phyloP scores from a whole-genome alignment of 2,329 filamentous ascomycete genomes.

The Blastomyces percursus region DNA sequence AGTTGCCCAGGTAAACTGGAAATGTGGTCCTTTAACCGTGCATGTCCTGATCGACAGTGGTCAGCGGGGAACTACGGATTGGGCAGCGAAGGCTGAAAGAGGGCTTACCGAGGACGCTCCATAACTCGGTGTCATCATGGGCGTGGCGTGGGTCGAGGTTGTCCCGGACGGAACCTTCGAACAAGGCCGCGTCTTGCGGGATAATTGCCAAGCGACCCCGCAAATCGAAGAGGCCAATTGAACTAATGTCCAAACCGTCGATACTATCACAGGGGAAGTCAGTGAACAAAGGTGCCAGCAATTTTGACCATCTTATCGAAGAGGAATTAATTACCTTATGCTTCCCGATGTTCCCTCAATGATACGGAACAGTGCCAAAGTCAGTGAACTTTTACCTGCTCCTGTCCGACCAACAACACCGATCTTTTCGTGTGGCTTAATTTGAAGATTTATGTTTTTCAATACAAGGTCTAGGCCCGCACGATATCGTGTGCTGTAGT shows the following conservation, averaged over 20 bases:
- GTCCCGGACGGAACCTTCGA: slow-evolving; percentile 84
- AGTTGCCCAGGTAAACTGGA: slow-evolving; percentile 76
- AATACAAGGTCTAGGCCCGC: slow-evolving; percentile 81
- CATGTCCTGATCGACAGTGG: slow-evolving; percentile 56
- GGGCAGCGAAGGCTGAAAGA: neutral
- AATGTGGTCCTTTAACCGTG: slow-evolving; percentile 83
- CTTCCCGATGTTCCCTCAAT: slow-evolving; percentile 76
- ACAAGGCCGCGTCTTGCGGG: slow-evolving; percentile 91
- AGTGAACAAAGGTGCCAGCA: slow-evolving; percentile 3
- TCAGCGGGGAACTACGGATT: slow-evolving; percentile 24
- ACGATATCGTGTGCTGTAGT: slow-evolving; percentile 90
- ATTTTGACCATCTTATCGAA: neutral
- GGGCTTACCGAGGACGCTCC: slow-evolving; percentile 78
- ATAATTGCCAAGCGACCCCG: slow-evolving; percentile 88
- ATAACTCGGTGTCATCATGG: slow-evolving; percentile 92
- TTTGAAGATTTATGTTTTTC: slow-evolving; percentile 82
- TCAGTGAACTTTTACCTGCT: slow-evolving; percentile 90
- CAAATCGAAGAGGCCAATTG: slow-evolving; percentile 80
- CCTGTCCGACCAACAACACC: slow-evolving; percentile 94
- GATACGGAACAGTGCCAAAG: slow-evolving; percentile 84
- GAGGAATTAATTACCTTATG: slow-evolving; percentile 43
- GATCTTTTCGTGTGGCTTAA: slow-evolving; percentile 96
- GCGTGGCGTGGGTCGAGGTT: slow-evolving; percentile 92
- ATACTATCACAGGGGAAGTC: slow-evolving; percentile 46
- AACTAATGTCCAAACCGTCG: slow-evolving; percentile 77